These are phyloP conservation scores for Hura crepitans DNA, from an alignment of 441 rosid species.

Conservation along the genomic window DNA sequence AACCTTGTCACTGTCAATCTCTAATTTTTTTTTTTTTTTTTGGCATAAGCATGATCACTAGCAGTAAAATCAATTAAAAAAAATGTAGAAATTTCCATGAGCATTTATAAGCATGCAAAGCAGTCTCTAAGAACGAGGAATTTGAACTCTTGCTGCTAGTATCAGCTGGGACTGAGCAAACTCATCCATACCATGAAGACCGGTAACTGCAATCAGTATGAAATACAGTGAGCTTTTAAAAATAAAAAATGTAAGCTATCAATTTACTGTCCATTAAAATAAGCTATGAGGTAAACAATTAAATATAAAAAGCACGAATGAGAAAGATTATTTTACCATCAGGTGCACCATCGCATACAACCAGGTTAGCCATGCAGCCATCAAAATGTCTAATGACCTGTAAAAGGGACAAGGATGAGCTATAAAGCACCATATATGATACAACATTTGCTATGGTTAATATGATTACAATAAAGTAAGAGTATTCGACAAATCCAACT, in stretches of 20 bases:
- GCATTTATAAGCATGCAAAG: background rate
- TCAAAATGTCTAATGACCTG: constrained; percentile 96
- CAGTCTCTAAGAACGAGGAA: background rate
- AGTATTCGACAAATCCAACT: constrained; percentile 3
- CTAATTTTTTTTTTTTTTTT: no score
- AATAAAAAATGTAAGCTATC: constrained; percentile 9
- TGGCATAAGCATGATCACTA: no score
- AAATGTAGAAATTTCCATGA: background rate
- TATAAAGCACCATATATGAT: constrained; percentile 10
- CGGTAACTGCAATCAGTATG: constrained; percentile 61
- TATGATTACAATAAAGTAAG: no score
- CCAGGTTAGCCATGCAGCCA: constrained; percentile 96
- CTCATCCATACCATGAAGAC: constrained; percentile 99
- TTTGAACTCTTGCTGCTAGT: constrained; percentile 66
- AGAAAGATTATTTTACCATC: constrained; percentile 55
- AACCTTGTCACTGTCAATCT: no score
- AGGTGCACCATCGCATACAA: constrained; percentile 98
- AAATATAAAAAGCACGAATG: constrained; percentile 6
- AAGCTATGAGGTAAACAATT: constrained; percentile 6
- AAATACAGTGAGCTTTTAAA: constrained; percentile 20
- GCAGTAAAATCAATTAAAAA: no score
- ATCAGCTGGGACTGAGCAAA: constrained; percentile 97
- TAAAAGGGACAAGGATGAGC: constrained; percentile 9
- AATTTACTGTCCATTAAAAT: background rate
- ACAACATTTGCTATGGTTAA: background rate